These are phyloP conservation scores for Hypholoma sublateritium DNA, from an alignment of 768 basidiomycete species.

Conservation along the genomic window DNA sequence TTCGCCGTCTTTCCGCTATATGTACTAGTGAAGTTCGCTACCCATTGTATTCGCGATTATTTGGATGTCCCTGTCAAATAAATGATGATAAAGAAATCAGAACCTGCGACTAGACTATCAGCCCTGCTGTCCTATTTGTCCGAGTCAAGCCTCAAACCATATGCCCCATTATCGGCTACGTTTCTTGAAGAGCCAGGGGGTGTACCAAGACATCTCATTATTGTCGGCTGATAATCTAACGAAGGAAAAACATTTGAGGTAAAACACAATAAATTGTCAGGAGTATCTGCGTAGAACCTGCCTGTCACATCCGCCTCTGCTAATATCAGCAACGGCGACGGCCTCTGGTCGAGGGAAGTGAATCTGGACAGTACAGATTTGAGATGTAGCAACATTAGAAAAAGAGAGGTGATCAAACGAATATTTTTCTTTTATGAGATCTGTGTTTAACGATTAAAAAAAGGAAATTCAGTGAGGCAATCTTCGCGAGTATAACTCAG, in stretches of 20 bases:
- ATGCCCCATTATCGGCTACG: background rate
- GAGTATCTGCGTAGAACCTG: slow-evolving; percentile 37
- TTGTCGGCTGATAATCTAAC: slow-evolving; percentile 31
- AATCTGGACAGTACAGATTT: slow-evolving; percentile 25
- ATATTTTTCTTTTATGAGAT: slow-evolving; percentile 22
- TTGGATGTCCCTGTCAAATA: background rate
- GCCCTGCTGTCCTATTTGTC: slow-evolving; percentile 5
- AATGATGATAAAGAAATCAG: background rate
- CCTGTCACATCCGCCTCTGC: slow-evolving; percentile 29
- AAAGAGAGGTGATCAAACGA: slow-evolving; percentile 33
- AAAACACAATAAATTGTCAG: slow-evolving; percentile 25
- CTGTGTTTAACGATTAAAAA: slow-evolving; percentile 24
- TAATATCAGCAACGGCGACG: slow-evolving; percentile 15
- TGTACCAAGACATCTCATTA: background rate
- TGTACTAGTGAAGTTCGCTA: slow-evolving; percentile 33
- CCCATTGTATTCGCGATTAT: background rate
- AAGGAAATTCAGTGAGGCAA: slow-evolving; percentile 32
- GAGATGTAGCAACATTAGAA: slow-evolving; percentile 26
- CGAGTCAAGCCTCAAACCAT: slow-evolving; percentile 18
- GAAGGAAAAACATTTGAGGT: slow-evolving; percentile 34
- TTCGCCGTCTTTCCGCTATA: slow-evolving; percentile 45
- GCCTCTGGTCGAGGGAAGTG: slow-evolving; percentile 9
- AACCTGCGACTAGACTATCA: slow-evolving; percentile 8
- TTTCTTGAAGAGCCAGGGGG: background rate
- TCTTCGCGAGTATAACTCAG: slow-evolving; percentile 10